A percentile compares a stretch with the other conserved stretches of the same genome.
Evolutionary conservation across 2,329 filamentous ascomycete species (phyloP).

Genomic region (Incumbomyces lentus): DNA sequence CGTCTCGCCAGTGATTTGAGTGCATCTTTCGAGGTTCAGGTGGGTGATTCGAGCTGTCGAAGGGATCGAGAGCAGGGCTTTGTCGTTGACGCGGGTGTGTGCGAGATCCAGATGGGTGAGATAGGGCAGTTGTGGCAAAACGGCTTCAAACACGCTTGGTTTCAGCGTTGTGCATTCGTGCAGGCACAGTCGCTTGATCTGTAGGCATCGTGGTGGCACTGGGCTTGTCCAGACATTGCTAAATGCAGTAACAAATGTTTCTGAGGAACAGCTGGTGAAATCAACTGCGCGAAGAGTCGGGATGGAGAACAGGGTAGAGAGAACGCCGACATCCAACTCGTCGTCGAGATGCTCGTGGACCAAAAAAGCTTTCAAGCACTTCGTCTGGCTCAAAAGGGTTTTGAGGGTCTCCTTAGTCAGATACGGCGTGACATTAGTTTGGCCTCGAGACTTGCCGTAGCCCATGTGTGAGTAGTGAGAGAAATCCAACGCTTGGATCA

Average conservation of each 20-base stretch:
- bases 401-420: constrained; percentile 63
- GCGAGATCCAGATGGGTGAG: constrained; percentile 73
- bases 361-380: constrained; percentile 66
- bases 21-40: constrained; percentile 68
- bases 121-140: constrained; percentile 59
- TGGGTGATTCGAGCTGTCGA: constrained; percentile 63
- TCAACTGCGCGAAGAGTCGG: constrained; percentile 58
- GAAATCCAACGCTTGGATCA: constrained; percentile 71
- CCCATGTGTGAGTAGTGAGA: constrained; percentile 76
- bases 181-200: constrained; percentile 58
- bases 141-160: constrained; percentile 53
- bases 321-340: constrained; percentile 57
- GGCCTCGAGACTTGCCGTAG: constrained; percentile 62
- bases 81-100: constrained; percentile 64
- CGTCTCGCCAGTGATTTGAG: constrained; percentile 52
- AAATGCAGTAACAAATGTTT: constrained; percentile 57
- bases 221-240: constrained; percentile 39
- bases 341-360: constrained; percentile 72
- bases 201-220: constrained; percentile 38
- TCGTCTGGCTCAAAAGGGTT: constrained; percentile 60
- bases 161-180: constrained; percentile 69
- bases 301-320: constrained; percentile 60
- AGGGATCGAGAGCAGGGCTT: constrained; percentile 60
- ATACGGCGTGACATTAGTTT: constrained; percentile 65
- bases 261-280: constrained; percentile 65